A percentile compares a stretch with the other conserved stretches of the same genome.
Conservation (phyloP, 2,329 filamentous ascomycete species). For the Alternaria burnsii region DNA sequence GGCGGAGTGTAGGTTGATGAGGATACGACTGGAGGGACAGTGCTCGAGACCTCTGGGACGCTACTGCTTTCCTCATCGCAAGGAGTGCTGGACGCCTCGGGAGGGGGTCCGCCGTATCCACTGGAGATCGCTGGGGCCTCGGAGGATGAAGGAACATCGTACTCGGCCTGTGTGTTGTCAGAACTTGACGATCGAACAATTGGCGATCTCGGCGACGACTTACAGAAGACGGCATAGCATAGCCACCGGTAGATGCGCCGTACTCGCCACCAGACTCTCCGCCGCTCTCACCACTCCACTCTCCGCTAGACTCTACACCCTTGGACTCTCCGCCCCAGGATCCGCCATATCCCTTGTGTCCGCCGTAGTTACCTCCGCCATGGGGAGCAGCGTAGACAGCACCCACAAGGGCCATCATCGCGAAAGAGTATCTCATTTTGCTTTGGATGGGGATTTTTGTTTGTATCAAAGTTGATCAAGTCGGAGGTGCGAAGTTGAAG, state of each 20-base stretch:
- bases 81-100: slow-evolving; percentile 7
- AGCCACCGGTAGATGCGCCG: background rate
- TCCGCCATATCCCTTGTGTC: background rate
- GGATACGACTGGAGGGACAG: background rate
- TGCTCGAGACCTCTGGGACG: background rate
- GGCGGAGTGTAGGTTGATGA: background rate
- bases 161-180: background rate
- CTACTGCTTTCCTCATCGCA: slow-evolving; percentile 7
- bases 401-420: slow-evolving; percentile 45
- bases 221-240: slow-evolving; percentile 1
- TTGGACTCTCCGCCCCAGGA: background rate
- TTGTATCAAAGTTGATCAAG: slow-evolving; percentile 26
- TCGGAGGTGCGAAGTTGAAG: slow-evolving; percentile 36
- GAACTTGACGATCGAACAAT: background rate
- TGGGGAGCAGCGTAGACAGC: slow-evolving; percentile 33
- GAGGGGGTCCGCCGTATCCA: background rate
- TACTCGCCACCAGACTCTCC: background rate
- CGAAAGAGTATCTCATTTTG: slow-evolving; percentile 44
- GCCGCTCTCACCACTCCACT: background rate
- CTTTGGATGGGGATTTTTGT: slow-evolving; percentile 18
- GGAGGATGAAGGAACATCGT: background rate
- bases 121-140: background rate
- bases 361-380: slow-evolving; percentile 9
- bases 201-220: background rate
- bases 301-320: background rate